These are phyloP conservation scores for Ogataea allantospora DNA, from an alignment of 805 yeast genomes.

Conservation along the genomic window DNA sequence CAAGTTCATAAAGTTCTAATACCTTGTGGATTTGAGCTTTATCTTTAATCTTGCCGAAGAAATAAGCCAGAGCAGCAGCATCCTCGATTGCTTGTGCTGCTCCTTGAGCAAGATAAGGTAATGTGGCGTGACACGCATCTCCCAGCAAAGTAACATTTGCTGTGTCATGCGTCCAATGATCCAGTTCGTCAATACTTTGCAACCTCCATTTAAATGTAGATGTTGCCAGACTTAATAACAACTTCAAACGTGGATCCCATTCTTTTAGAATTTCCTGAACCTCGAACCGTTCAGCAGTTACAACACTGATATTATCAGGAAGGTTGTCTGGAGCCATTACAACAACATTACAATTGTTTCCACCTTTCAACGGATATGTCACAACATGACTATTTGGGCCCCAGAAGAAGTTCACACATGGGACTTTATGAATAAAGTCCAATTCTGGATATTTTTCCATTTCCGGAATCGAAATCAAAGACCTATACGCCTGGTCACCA, in stretches of 20 bases:
- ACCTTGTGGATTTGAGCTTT: slow-evolving; percentile 10
- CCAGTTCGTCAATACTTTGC: slow-evolving; percentile 14
- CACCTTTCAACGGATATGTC: slow-evolving; percentile 19
- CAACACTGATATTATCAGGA: slow-evolving; percentile 12
- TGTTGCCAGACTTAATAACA: slow-evolving; percentile 9
- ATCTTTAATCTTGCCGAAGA: slow-evolving; percentile 15
- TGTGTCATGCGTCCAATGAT: slow-evolving; percentile 13
- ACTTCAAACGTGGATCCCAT: slow-evolving; percentile 16
- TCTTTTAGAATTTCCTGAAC: slow-evolving; percentile 12
- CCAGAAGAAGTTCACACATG: slow-evolving; percentile 19
- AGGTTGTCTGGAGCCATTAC: slow-evolving; percentile 19
- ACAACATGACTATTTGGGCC: slow-evolving; percentile 20
- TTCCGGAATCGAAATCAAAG: slow-evolving; percentile 15
- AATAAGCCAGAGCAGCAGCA: slow-evolving; percentile 17
- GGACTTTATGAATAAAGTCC: slow-evolving; percentile 15
- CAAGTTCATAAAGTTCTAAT: slow-evolving; percentile 10
- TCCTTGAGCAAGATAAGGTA: slow-evolving; percentile 21
- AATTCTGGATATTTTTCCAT: slow-evolving; percentile 17
- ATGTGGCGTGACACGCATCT: slow-evolving; percentile 20
- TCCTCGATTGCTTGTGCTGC: slow-evolving; percentile 23
- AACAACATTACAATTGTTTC: slow-evolving; percentile 19
- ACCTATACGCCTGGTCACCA: slow-evolving; percentile 20
- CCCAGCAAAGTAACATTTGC: slow-evolving; percentile 17
- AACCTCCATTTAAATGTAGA: slow-evolving; percentile 17
- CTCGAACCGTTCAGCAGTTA: slow-evolving; percentile 11